phyloP scores from a whole-genome alignment of 257 asterid genomes.

The Perilla frutescens region DNA sequence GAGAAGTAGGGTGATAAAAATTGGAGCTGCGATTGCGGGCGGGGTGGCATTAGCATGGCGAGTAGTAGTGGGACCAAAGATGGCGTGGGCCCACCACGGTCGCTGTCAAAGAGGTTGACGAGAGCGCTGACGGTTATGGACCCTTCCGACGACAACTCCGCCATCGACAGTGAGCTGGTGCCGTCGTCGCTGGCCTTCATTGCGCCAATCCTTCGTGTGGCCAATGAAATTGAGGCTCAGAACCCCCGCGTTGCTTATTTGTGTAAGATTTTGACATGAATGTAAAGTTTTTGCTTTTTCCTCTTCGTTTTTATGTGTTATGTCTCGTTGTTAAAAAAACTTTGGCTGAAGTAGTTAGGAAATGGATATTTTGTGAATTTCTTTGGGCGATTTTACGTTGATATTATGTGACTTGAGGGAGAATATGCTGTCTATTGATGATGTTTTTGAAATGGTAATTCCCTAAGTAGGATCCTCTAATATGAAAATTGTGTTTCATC shows the following conservation, averaged over 20 bases:
- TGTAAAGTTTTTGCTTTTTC: not conserved
- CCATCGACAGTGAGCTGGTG: conserved; percentile 88
- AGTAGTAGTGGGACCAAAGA: conserved; percentile 88
- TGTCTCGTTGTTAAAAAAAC: not conserved
- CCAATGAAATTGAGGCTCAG: conserved; percentile 75
- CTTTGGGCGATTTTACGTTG: not conserved
- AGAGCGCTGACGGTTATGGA: conserved; percentile 70
- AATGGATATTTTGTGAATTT: conserved; percentile 14
- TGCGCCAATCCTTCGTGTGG: conserved; percentile 94
- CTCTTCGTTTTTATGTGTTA: not conserved
- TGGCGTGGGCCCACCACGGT: conserved; percentile 68
- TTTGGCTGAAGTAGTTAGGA: conserved; percentile 1
- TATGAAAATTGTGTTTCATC: too few relatives aligned
- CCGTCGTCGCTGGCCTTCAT: conserved; percentile 84
- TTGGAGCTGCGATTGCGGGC: not conserved
- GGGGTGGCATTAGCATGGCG: conserved; percentile 59
- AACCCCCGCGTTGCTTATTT: conserved; percentile 79
- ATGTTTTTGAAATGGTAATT: too few relatives aligned
- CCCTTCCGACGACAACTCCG: conserved; percentile 55
- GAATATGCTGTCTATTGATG: not conserved
- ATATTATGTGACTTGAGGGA: too few relatives aligned
- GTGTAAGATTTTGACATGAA: conserved; percentile 52
- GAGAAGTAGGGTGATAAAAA: not conserved
- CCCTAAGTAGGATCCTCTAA: too few relatives aligned
- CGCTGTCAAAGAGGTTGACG: conserved; percentile 62